Evolutionary conservation across 2,329 filamentous ascomycete genomes (phyloP), one percentile per base, ranked within the genome.

Genomic region (Fusarium sp.): DNA sequence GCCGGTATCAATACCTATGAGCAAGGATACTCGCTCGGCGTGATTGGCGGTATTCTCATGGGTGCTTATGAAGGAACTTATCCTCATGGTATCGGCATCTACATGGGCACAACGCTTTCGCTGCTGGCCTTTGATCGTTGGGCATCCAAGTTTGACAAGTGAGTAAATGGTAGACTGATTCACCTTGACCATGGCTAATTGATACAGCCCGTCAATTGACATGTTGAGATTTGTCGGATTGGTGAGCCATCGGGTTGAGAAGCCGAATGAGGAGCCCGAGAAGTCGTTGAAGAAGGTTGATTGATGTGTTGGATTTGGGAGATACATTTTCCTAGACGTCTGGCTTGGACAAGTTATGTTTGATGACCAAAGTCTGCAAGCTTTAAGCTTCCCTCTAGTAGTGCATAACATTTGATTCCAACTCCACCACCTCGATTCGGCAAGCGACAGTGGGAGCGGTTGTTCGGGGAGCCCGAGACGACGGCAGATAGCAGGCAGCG

Each of bases 121-220:
- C 30, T 64, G 8, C 20, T 64, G 14, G 50, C 45, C 7, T 35
- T 64, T 27, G 62, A 64, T 4, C 20, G 22, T 4, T 64, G 62
- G 62, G 62, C 50, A 4, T 38, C 43, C 10, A 27, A 58, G 6
- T 58, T 43, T 64, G 50, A 64, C 33, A 64, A 58, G 50, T 64
- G 11, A 33, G 62, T 58, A 35, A 2, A 30, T 8, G 15, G 14
- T 2, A 4, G 4, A 30, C 1, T 9, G 6, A 5, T 30, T 33
- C 6, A 30, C 7, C 1, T 32, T n/a, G 22, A 10, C 25, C 4
- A 3, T 14, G 14, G 33, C 61, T 63, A 17, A 56, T 12, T n/a
- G 5, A 17, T 15, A 7, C 8, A 56, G 61, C 20, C n/a, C 25
- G 17, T 12, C 8, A 20, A 22, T 27, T 15, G 35, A 15, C 14